phyloP scores from a whole-genome alignment of 441 rosid genomes.

The Lepidium campestre region DNA sequence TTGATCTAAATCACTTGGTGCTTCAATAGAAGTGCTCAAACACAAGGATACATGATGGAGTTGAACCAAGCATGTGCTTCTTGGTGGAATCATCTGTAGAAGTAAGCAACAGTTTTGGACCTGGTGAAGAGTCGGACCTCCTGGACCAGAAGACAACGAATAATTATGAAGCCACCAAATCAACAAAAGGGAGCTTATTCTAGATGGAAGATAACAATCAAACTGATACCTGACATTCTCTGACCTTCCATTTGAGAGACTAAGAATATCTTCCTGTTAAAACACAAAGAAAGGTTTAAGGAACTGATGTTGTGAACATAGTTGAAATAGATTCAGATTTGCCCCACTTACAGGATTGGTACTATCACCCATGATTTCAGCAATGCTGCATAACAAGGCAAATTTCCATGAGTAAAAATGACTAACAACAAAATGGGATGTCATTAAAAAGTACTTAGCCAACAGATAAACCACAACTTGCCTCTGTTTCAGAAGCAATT shows the following conservation, averaged over 20 bases:
- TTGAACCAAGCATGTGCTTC: slow-evolving; percentile 61
- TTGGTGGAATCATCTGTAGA: slow-evolving; percentile 71
- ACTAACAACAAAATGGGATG: slow-evolving; percentile 4
- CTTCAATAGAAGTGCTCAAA: slow-evolving; percentile 2
- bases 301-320: slow-evolving; percentile 5
- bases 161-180: slow-evolving; percentile 17
- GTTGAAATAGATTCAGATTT: slow-evolving; percentile 1
- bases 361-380: slow-evolving; percentile 74
- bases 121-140: slow-evolving; percentile 59
- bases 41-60: slow-evolving; percentile 77
- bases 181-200: not conserved
- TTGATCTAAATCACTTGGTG: not conserved
- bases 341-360: slow-evolving; percentile 49
- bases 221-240: slow-evolving; percentile 54
- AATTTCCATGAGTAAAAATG: slow-evolving; percentile 27
- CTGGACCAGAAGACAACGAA: slow-evolving; percentile 38
- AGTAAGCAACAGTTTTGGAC: slow-evolving; percentile 65
- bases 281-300: slow-evolving; percentile 22
- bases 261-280: slow-evolving; percentile 57
- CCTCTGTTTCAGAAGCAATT: slow-evolving; percentile 80
- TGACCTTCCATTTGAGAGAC: slow-evolving; percentile 46
- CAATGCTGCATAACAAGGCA: slow-evolving; percentile 56
- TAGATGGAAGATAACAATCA: not conserved
- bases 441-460: not conserved
- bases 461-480: slow-evolving; percentile 32